These are phyloP conservation scores for Multifurca ochricompacta DNA, from an alignment of 768 basidiomycete genomes.

Conservation along the genomic window DNA sequence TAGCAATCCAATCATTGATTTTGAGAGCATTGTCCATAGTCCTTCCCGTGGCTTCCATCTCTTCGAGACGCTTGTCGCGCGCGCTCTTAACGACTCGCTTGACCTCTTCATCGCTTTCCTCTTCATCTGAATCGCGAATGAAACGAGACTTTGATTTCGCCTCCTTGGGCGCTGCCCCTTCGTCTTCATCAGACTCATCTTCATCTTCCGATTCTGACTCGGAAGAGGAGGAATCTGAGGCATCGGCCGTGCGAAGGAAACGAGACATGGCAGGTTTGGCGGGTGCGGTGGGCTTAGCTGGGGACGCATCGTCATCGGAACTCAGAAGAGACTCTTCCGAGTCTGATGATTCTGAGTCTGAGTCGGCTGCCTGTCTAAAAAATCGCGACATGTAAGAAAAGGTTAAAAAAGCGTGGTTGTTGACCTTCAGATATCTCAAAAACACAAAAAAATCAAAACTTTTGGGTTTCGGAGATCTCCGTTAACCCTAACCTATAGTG, in stretches of 20 bases:
- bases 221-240: conserved; percentile 39
- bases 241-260: conserved; percentile 62
- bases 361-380: conserved; percentile 80
- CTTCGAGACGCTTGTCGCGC: conserved; percentile 84
- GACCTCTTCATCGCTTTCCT: conserved; percentile 60
- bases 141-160: conserved; percentile 37
- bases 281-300: conserved; percentile 37
- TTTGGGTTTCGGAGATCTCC: conserved; percentile 21
- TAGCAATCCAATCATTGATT: conserved; percentile 95
- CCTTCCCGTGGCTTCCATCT: conserved; percentile 91
- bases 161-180: conserved; percentile 30
- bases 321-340: conserved; percentile 61
- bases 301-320: conserved; percentile 58
- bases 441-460: neutral
- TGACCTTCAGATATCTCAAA: too few species aligned
- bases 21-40: conserved; percentile 90
- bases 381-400: conserved; percentile 92
- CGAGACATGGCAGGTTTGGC: conserved; percentile 65
- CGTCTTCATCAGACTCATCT: conserved; percentile 39
- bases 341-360: conserved; percentile 75
- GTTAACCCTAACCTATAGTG: too few species aligned
- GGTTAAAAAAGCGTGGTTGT: too few species aligned
- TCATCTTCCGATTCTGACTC: conserved; percentile 41
- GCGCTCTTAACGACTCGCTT: conserved; percentile 75
- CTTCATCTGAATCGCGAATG: conserved; percentile 41